Base-by-base conservation (phyloP, 495 filamentous ascomycete genomes). In the Aspergillus nidulans region DNA sequence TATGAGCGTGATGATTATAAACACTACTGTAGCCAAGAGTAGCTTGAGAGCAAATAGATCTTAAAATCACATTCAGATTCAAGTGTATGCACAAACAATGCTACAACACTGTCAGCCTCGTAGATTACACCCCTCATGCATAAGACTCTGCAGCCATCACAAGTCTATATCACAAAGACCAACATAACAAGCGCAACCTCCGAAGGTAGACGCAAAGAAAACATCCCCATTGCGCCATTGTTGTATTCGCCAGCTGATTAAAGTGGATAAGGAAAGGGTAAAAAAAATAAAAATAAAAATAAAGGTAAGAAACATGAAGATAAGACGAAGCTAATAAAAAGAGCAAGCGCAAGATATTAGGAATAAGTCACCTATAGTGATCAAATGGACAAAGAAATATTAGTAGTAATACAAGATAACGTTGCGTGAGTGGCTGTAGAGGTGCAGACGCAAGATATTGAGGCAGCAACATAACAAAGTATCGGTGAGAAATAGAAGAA, bases 341-440 rank as follows among this genome's bases (percentile, higher is more conserved):
- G 42, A 49, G 7, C 7, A 21, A 46, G 25, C 24, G 43, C 19
- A 26, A 34, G 21, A 10, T 16, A 53, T 40, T 39, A 48, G 43
- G 42, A 40, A 40, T 45, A 25, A 38, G n/a, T n/a, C 25, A 23
- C 52, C 43, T 56, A 49, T 50, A 54, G 2, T 24, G 20, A 20
- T 6, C 10, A 36, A 43, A 51, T 7, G 30, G 19, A 30, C 16
- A 39, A 39, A 49, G 18, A 16, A 18, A 44, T 13, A 60, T 42
- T 24, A 63, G 40, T 58, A 56, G 46, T 58, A 58, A 60, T 60
- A 62, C 60, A 62, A 16, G 28, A 34, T 19, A 44, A 26, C 10
- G 51, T 39, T 40, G 51, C 45, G 18, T 15, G 16, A 30, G 32
- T 47, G 34, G 36, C 41, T 49, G 32, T 36, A 18, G 21, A n/a